These are phyloP conservation scores for Cryptomeria japonica DNA, from an alignment of 75 land plant genomes.

Conservation along the genomic window DNA sequence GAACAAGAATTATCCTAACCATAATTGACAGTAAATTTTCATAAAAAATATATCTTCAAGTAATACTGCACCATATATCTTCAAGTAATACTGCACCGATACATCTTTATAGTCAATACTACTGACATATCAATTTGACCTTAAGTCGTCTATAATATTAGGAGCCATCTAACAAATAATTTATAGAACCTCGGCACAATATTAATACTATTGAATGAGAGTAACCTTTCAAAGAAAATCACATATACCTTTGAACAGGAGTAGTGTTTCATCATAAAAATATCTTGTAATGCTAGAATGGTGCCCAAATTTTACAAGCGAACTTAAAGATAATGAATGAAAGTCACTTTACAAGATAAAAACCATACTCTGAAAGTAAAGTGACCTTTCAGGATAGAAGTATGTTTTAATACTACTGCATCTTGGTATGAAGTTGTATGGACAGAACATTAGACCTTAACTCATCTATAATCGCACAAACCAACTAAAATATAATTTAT, in stretches of 20 bases:
- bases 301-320: background rate
- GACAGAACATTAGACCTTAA: no score
- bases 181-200: background rate
- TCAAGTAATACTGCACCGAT: background rate
- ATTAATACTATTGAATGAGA: background rate
- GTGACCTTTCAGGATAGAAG: no score
- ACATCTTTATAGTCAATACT: background rate
- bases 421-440: no score
- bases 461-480: no score
- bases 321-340: background rate
- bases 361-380: no score
- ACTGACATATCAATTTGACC: background rate
- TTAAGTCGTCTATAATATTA: background rate
- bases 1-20: background rate
- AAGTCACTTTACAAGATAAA: no score
- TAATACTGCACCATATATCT: background rate
- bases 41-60: background rate
- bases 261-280: background rate
- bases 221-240: background rate
- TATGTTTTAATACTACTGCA: no score
- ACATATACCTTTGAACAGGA: background rate
- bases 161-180: no score
- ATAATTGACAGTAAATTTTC: background rate
- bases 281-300: background rate
- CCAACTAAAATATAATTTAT: background rate